phyloP scores from a whole-genome alignment of 805 yeast species.

The Brettanomyces anomalus region DNA sequence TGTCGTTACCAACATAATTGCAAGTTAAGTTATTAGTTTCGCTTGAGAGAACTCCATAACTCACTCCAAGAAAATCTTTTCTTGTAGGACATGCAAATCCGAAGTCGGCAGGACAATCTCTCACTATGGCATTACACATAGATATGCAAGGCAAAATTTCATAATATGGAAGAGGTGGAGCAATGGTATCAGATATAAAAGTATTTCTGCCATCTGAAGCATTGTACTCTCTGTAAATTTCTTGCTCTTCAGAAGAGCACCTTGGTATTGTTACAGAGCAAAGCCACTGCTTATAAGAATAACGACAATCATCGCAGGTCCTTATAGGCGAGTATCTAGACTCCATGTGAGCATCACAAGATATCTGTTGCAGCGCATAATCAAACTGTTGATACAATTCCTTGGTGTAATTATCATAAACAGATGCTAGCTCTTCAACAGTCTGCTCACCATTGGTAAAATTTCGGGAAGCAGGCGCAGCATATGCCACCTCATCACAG shows the following conservation, averaged over 20 bases:
- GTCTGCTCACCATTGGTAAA: conserved; percentile 22
- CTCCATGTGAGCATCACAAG: conserved; percentile 64
- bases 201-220: conserved; percentile 49
- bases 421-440: conserved; percentile 26
- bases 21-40: conserved; percentile 5
- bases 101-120: conserved; percentile 76
- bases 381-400: conserved; percentile 55
- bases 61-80: conserved; percentile 22
- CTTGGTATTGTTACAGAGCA: conserved; percentile 86
- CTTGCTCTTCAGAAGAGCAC: conserved; percentile 44
- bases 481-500: conserved; percentile 76
- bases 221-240: conserved; percentile 35
- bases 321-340: conserved; percentile 66
- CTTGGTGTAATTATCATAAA: conserved; percentile 60
- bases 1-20: neutral
- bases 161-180: conserved; percentile 50
- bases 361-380: conserved; percentile 62
- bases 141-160: conserved; percentile 85
- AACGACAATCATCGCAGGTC: conserved; percentile 64
- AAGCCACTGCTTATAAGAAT: conserved; percentile 75
- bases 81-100: conserved; percentile 66
- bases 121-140: conserved; percentile 67
- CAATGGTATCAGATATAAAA: conserved; percentile 42
- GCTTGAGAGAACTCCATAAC: conserved; percentile 35
- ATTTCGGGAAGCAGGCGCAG: conserved; percentile 53